A percentile compares a stretch with the other conserved stretches of the same genome.
These are phyloP conservation scores for Monosporascus sp. DNA, from an alignment of 2,329 filamentous ascomycete genomes.

Conservation along the genomic window DNA sequence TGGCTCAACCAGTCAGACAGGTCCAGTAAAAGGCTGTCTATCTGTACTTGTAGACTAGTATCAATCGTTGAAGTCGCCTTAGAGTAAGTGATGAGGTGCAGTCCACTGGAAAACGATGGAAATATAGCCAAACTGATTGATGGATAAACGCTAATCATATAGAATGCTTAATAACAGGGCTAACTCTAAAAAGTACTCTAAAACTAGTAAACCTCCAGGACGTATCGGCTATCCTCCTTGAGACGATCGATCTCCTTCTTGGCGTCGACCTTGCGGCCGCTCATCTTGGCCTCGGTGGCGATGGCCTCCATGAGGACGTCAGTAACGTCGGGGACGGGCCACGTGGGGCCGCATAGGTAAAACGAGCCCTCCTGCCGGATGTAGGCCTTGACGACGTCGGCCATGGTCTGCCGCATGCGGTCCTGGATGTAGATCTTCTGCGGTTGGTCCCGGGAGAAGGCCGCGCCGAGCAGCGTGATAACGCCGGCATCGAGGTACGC, in stretches of 20 bases:
- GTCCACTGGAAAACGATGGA: too few relatives aligned
- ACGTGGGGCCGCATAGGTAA: slow-evolving; percentile 96
- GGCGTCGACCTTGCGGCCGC: slow-evolving; percentile 75
- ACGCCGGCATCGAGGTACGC: slow-evolving; percentile 94
- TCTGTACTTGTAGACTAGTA: too few relatives aligned
- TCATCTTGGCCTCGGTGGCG: slow-evolving; percentile 62
- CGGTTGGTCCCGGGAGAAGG: slow-evolving; percentile 94
- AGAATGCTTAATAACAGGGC: too few relatives aligned
- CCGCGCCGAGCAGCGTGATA: slow-evolving; percentile 86
- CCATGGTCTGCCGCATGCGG: slow-evolving; percentile 84
- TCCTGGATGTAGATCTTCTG: slow-evolving; percentile 99
- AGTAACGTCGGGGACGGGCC: slow-evolving; percentile 96
- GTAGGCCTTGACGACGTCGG: slow-evolving; percentile 80
- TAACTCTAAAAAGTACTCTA: too few relatives aligned
- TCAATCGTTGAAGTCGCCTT: too few relatives aligned
- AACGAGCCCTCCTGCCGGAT: slow-evolving; percentile 84
- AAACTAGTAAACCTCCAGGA: slow-evolving; percentile 87
- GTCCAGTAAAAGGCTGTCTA: too few relatives aligned
- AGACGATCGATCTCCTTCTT: slow-evolving; percentile 92
- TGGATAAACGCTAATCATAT: too few relatives aligned
- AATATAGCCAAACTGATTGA: too few relatives aligned
- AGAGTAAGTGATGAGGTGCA: too few relatives aligned
- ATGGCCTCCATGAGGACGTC: slow-evolving; percentile 92
- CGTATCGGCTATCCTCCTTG: slow-evolving; percentile 92
- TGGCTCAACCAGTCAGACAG: too few relatives aligned